Conservation (phyloP, 164 flowering plant genomes). For the Liquidambar formosana region DNA sequence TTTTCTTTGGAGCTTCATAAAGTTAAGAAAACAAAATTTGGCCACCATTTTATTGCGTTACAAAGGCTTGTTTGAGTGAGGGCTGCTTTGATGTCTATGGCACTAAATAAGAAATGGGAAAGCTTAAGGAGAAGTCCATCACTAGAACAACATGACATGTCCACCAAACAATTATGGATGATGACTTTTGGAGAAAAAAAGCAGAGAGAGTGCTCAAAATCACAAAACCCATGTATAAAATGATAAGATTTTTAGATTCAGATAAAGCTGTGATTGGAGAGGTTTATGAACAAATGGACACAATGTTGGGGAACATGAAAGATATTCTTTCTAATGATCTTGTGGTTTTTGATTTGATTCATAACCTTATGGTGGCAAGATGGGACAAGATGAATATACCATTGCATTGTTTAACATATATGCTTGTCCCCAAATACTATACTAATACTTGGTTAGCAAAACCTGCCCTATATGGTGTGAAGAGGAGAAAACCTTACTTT, state of each 20-base stretch:
- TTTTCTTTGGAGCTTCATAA: no score
- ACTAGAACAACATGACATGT: background rate
- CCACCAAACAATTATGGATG: background rate
- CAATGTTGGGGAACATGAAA: no score
- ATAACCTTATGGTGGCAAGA: background rate
- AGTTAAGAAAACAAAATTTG: no score
- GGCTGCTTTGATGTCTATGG: no score
- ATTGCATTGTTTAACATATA: background rate
- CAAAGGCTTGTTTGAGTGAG: no score
- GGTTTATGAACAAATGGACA: no score
- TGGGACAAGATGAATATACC: constrained; percentile 1
- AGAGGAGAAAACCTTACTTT: background rate
- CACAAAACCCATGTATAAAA: no score
- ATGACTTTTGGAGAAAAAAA: background rate
- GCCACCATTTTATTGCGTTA: no score
- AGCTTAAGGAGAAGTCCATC: no score
- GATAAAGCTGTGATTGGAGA: background rate
- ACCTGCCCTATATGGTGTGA: background rate
- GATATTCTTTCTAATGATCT: no score
- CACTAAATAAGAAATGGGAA: background rate
- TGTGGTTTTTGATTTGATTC: background rate
- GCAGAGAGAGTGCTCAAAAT: background rate
- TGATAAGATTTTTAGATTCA: background rate
- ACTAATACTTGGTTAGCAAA: no score
- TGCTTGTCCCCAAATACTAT: no score